These are phyloP conservation scores for Ramicandelaber brevisporus DNA, from an alignment of 192 early-diverging fungal genomes.

Conservation along the genomic window DNA sequence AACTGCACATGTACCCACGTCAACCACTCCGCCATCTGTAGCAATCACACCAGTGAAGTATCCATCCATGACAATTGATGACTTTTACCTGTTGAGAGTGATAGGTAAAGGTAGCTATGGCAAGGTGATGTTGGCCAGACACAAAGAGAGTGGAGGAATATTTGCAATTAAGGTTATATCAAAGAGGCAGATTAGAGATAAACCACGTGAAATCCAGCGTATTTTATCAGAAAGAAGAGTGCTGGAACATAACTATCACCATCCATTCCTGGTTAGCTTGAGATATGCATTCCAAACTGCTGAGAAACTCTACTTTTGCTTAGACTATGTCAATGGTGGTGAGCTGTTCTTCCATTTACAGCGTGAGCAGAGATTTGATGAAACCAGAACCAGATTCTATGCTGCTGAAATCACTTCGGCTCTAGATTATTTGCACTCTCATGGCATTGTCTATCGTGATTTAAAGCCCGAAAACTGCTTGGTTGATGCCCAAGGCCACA, in stretches of 20 bases:
- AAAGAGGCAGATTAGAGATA: constrained; percentile 35
- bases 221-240: constrained; percentile 41
- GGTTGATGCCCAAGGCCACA: constrained; percentile 43
- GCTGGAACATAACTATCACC: constrained; percentile 17
- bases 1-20: too few relatives aligned
- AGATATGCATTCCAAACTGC: constrained; percentile 51
- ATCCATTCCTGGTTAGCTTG: constrained; percentile 42
- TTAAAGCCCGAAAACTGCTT: constrained; percentile 47
- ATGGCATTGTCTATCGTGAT: constrained; percentile 35
- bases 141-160: constrained; percentile 38
- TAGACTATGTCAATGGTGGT: constrained; percentile 50
- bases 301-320: constrained; percentile 43
- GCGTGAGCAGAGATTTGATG: constrained; percentile 28
- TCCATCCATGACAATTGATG: too few relatives aligned
- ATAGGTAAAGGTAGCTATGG: constrained; percentile 57
- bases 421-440: constrained; percentile 24
- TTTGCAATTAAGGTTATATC: constrained; percentile 50
- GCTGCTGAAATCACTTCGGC: constrained; percentile 19
- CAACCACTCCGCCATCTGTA: too few relatives aligned
- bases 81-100: constrained; percentile 45
- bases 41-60: too few relatives aligned
- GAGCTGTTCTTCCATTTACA: constrained; percentile 50
- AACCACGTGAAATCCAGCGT: constrained; percentile 32
- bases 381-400: constrained; percentile 30
- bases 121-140: constrained; percentile 43